These are phyloP conservation scores for Pholiota microspora DNA, from an alignment of 768 basidiomycete species.

Conservation along the genomic window DNA sequence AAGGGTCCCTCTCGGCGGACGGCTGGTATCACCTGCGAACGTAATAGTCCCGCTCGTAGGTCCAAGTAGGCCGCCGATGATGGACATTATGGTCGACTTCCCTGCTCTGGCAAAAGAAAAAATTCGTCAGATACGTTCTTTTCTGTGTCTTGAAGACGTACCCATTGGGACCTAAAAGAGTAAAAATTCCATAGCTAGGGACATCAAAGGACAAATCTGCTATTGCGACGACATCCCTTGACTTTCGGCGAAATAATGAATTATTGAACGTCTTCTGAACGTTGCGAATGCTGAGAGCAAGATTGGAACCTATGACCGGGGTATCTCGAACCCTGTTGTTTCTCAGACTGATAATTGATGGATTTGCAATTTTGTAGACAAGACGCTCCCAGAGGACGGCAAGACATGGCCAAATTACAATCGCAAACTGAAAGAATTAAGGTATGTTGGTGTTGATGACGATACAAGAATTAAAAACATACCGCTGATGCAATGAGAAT, in stretches of 20 bases:
- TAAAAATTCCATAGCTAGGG: conserved; percentile 74
- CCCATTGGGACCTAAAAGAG: conserved; percentile 75
- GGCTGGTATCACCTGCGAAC: conserved; percentile 49
- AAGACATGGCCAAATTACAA: conserved; percentile 74
- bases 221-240: conserved; percentile 45
- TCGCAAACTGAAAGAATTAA: conserved; percentile 47
- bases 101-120: conserved; percentile 52
- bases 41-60: conserved; percentile 59
- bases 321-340: conserved; percentile 2
- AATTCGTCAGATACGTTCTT: background rate
- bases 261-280: background rate
- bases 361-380: background rate
- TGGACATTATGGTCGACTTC: conserved; percentile 70
- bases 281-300: background rate
- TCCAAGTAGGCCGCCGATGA: conserved; percentile 62
- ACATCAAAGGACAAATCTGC: conserved; percentile 55
- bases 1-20: conserved; percentile 62
- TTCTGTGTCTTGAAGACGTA: conserved; percentile 20
- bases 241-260: background rate
- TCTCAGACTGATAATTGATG: conserved; percentile 6
- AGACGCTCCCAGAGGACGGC: conserved; percentile 40
- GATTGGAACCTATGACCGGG: conserved; percentile 20
- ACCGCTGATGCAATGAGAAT: conserved; percentile 66
- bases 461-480: conserved; percentile 23
- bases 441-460: background rate